A percentile compares a stretch with the other conserved stretches of the same genome.
These are phyloP conservation scores for Tylopilus sp. DNA, from an alignment of 768 basidiomycete genomes.

Conservation along the genomic window DNA sequence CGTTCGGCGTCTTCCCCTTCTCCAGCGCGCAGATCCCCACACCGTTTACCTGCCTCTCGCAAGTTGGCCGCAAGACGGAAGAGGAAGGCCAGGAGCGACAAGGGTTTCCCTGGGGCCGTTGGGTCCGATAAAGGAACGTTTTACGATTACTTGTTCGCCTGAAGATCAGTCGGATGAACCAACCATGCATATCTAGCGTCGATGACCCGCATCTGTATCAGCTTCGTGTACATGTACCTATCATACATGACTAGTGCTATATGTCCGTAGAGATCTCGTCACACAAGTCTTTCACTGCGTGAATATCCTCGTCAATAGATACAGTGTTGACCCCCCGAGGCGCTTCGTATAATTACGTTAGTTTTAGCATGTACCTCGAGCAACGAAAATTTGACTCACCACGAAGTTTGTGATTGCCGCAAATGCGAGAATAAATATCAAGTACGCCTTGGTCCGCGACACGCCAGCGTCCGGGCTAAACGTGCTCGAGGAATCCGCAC, in stretches of 20 bases:
- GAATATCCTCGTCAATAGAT: constrained; percentile 47
- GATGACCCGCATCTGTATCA: background rate
- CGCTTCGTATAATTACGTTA: constrained; percentile 36
- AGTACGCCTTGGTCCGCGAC: constrained; percentile 66
- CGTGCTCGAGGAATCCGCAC: constrained; percentile 51
- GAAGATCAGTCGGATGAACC: constrained; percentile 4
- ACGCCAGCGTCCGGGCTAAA: constrained; percentile 50
- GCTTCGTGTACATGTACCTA: constrained; percentile 1
- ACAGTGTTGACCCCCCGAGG: constrained; percentile 56
- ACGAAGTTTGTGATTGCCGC: constrained; percentile 76
- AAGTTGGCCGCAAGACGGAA: constrained; percentile 10
- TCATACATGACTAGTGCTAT: constrained; percentile 2
- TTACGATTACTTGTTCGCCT: constrained; percentile 46
- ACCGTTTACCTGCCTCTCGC: constrained; percentile 19
- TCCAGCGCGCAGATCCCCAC: constrained; percentile 40
- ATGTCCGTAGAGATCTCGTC: background rate
- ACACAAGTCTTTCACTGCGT: constrained; percentile 37
- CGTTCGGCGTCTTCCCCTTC: constrained; percentile 54
- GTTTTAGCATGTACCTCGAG: background rate
- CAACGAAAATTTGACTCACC: constrained; percentile 28
- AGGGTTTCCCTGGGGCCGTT: constrained; percentile 13
- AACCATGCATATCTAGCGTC: no score
- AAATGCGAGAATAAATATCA: constrained; percentile 77
- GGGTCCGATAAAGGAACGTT: constrained; percentile 27
- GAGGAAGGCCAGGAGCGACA: constrained; percentile 16